Evolutionary conservation across 2,329 filamentous ascomycete species (phyloP), one percentile per base, ranked within the genome.

Genomic region (Thielaviopsis populi): DNA sequence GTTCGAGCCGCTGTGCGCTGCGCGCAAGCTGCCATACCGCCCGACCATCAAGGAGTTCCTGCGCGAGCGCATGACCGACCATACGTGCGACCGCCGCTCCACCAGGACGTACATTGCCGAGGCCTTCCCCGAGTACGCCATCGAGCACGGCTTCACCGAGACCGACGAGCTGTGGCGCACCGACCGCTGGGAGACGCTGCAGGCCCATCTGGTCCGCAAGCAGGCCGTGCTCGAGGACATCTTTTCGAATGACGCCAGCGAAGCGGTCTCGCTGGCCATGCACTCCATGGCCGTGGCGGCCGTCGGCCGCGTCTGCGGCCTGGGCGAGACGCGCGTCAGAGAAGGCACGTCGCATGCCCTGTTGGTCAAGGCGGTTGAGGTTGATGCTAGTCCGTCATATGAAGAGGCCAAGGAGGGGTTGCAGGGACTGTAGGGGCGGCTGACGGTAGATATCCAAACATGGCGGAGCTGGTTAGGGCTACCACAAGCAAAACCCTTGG

Each of bases 31-130:
- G 11, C 73, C 74, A 0, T 83, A 82, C 66, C 72, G 70, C 5
- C 81, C 82, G 0, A 72, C 77, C 1, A 72, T 86, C 69, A 84
- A 83, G 69, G 83, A 86, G 65, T 70, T 78, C 3, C 74, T 85
- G 15, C 75, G 84, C 22, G 83, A 87, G 70, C 78, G 80, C 1
- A 76, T 83, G 65, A 83, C 80, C 8, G 75, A 79, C 63, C 83
- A 86, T 69, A 85, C 82, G 0, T 86, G 83, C 69, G 83, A 86
- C 70, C 76, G 79, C 17, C 75, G 83, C 17, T 77, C 77, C 60
- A 70, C 73, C 7, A 75, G 74, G 53, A 73, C 75, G 0, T 78
- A 74, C 69, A 83, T 86, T 66, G 71, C 71, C 1, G 66, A 73
- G 15, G 72, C 75, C 40, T 84, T 80, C 66, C 81, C 81, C 0